Evolutionary conservation across 768 basidiomycete genomes (phyloP).

Genomic region (Rhodosporidiobolus sp.): DNA sequence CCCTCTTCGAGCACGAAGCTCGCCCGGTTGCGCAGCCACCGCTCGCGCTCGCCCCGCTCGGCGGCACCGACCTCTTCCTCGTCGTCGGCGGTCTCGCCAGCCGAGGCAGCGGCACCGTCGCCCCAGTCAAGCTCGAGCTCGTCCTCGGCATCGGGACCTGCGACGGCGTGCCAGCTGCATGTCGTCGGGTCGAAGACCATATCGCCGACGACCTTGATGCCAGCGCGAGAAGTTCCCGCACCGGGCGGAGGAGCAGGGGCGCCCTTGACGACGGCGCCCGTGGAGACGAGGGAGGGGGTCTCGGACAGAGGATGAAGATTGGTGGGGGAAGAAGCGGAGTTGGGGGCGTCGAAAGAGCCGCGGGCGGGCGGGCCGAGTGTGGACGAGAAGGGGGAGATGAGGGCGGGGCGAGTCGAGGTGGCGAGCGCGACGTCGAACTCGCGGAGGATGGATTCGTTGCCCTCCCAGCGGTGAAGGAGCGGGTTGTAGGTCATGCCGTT

Average conservation of each 20-base stretch:
- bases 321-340: background rate
- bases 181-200: constrained; percentile 94
- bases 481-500: constrained; percentile 99
- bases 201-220: constrained; percentile 84
- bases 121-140: constrained; percentile 50
- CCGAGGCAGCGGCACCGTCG: background rate
- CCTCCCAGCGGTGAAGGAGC: constrained; percentile 84
- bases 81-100: constrained; percentile 26
- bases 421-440: constrained; percentile 81
- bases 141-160: constrained; percentile 75
- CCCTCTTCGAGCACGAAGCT: constrained; percentile 39
- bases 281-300: too few species aligned
- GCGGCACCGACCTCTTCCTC: constrained; percentile 7
- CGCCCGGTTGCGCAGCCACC: constrained; percentile 34
- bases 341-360: constrained; percentile 54
- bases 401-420: constrained; percentile 82
- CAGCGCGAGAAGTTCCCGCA: constrained; percentile 3
- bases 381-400: constrained; percentile 91
- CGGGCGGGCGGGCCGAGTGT: constrained; percentile 58
- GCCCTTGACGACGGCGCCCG: constrained; percentile 4
- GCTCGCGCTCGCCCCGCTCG: constrained; percentile 28
- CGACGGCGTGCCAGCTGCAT: constrained; percentile 94
- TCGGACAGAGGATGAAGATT: background rate
- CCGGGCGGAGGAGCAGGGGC: background rate
- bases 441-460: constrained; percentile 84